A percentile compares a stretch with the other conserved stretches of the same genome.
Evolutionary conservation across 192 early-diverging fungal genomes (phyloP).

Genomic region (Coemansia sp.): DNA sequence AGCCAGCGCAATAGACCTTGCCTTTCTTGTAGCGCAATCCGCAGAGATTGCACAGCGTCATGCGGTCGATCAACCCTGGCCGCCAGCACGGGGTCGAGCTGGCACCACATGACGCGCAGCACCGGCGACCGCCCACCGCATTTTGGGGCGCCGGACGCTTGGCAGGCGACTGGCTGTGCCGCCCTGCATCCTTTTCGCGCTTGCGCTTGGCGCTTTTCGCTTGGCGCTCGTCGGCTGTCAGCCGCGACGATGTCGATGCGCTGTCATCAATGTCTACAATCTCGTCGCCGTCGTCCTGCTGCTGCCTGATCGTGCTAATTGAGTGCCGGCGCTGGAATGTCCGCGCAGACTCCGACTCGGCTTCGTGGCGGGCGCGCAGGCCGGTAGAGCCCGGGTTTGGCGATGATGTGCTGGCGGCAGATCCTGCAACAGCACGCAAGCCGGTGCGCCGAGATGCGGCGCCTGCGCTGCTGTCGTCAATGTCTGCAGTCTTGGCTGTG

Average conservation of each 20-base stretch:
- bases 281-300: constrained; percentile 23
- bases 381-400: constrained; percentile 16
- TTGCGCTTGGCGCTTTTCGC: constrained; percentile 39
- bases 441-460: constrained; percentile 26
- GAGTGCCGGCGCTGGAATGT: constrained; percentile 50
- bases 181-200: constrained; percentile 22
- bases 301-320: constrained; percentile 38
- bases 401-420: constrained; percentile 19
- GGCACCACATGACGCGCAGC: constrained; percentile 52
- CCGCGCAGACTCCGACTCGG: constrained; percentile 1
- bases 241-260: constrained; percentile 4
- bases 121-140: constrained; percentile 27
- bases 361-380: constrained; percentile 6
- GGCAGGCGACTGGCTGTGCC: constrained; percentile 28
- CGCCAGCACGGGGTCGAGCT: constrained; percentile 58
- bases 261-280: constrained; percentile 40
- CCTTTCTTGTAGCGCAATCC: constrained; percentile 59
- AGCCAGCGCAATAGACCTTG: constrained; percentile 49
- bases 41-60: constrained; percentile 57
- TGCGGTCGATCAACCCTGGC: constrained; percentile 56
- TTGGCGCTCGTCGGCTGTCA: neutral
- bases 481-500: constrained; percentile 9
- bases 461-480: constrained; percentile 9
- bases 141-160: constrained; percentile 7
- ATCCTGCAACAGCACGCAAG: constrained; percentile 20